phyloP scores from a whole-genome alignment of 495 filamentous ascomycete species.

The Amniculicola lignicola region DNA sequence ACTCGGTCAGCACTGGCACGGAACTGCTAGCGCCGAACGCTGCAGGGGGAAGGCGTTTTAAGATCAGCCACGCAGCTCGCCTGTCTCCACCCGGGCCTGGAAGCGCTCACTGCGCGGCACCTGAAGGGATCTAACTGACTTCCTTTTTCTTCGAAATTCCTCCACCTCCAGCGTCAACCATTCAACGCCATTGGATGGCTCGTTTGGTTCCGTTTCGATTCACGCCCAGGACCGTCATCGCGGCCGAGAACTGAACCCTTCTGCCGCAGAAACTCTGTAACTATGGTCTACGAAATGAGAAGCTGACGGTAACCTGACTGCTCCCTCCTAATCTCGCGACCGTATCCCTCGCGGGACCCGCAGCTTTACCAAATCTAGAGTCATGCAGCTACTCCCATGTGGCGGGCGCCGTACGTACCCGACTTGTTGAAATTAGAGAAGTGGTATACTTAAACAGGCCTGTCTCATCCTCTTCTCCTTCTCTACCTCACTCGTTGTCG shows the following conservation, averaged over 20 bases:
- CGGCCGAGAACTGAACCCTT: too few species aligned
- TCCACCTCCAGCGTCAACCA: too few species aligned
- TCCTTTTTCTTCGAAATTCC: too few species aligned
- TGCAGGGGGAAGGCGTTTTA: constrained; percentile 21
- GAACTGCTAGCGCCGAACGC: neutral
- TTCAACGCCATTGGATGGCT: too few species aligned
- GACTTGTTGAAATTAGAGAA: neutral
- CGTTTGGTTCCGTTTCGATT: constrained; percentile 12
- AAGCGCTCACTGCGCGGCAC: constrained; percentile 5
- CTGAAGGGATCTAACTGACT: too few species aligned
- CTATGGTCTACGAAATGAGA: neutral
- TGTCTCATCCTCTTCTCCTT: neutral
- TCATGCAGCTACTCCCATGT: too few species aligned
- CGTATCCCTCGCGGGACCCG: too few species aligned
- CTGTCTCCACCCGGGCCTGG: neutral
- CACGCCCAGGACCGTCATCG: too few species aligned
- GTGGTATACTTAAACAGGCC: neutral
- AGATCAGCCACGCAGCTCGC: constrained; percentile 28
- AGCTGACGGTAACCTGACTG: neutral
- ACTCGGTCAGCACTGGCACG: too few species aligned
- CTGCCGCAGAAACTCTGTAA: too few species aligned
- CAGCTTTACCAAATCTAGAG: too few species aligned
- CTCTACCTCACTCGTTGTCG: constrained; percentile 21
- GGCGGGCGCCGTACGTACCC: too few species aligned
- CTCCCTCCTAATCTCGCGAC: constrained; percentile 8